phyloP scores from a whole-genome alignment of 805 yeast genomes.

The Lipomyces yamadae region DNA sequence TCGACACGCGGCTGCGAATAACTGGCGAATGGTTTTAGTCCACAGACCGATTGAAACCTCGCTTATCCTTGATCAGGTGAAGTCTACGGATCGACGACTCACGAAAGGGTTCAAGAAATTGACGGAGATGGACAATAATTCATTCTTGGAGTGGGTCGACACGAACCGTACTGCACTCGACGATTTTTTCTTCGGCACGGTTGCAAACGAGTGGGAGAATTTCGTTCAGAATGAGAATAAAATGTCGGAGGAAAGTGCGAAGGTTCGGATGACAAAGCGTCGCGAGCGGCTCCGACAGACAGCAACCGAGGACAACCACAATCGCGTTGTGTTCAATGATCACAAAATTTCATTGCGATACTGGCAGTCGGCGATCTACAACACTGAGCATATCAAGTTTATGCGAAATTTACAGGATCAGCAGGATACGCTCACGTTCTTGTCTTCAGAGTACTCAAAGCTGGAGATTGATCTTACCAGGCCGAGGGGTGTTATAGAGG shows the following conservation, averaged over 20 bases:
- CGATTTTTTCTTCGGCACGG: conserved; percentile 29
- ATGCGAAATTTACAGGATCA: conserved; percentile 67
- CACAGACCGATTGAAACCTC: conserved; percentile 36
- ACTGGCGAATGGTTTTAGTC: conserved; percentile 34
- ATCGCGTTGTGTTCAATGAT: conserved; percentile 20
- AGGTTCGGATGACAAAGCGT: conserved; percentile 18
- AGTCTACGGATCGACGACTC: conserved; percentile 24
- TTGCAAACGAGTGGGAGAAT: conserved; percentile 35
- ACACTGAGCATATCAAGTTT: conserved; percentile 49
- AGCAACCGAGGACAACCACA: conserved; percentile 24
- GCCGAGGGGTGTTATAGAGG: conserved; percentile 39
- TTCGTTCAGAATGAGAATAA: conserved; percentile 33
- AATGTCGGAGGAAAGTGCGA: conserved; percentile 25
- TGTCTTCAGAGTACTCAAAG: conserved; percentile 54
- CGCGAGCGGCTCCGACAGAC: conserved; percentile 30
- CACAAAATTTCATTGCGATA: conserved; percentile 32
- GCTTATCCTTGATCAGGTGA: conserved; percentile 32
- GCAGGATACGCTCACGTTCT: conserved; percentile 61
- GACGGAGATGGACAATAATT: conserved; percentile 29
- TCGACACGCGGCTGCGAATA: conserved; percentile 32
- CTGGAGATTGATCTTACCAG: conserved; percentile 53
- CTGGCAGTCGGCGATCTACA: conserved; percentile 40
- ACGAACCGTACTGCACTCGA: conserved; percentile 27
- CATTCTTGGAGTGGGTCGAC: conserved; percentile 33
- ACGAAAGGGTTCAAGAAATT: conserved; percentile 30